Conservation (phyloP, 306 rosid genomes). For the Arachis stenosperma region DNA sequence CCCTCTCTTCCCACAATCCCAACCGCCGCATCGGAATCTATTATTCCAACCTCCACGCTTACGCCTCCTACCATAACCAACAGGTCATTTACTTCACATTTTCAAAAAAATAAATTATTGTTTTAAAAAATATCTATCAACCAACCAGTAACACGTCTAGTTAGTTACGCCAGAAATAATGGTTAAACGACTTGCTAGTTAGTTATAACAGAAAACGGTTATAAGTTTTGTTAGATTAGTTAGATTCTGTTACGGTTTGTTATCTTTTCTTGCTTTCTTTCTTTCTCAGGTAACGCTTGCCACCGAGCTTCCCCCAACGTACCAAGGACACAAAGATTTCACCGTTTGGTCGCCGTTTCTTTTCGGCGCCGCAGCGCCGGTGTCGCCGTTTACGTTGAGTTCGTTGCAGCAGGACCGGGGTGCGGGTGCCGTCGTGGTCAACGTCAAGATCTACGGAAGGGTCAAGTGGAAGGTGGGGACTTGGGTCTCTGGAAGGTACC, state of each 20-base stretch:
- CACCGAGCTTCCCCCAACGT: conserved; percentile 52
- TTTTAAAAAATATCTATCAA: no score
- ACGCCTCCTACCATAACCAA: conserved; percentile 63
- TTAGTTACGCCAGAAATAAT: no score
- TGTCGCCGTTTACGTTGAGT: conserved; percentile 50
- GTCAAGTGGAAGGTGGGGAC: conserved; percentile 83
- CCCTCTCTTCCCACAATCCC: conserved; percentile 63
- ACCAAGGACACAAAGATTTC: conserved; percentile 69
- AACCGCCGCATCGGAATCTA: conserved; percentile 64
- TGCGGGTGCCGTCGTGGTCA: conserved; percentile 50
- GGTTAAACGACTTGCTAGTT: background rate
- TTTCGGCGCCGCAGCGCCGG: conserved; percentile 51
- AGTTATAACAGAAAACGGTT: background rate
- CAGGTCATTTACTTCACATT: conserved; percentile 30
- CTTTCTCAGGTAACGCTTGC: conserved; percentile 28
- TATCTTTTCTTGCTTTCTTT: background rate
- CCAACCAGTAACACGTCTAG: no score
- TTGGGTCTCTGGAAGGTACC: conserved; percentile 71
- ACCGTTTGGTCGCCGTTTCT: conserved; percentile 78
- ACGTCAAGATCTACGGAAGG: conserved; percentile 58
- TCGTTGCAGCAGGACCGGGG: conserved; percentile 54
- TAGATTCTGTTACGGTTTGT: background rate
- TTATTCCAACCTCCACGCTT: conserved; percentile 48
- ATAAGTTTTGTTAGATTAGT: background rate
- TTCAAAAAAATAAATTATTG: no score